phyloP scores from a whole-genome alignment of 345 rosid genomes.

The Salix arbutifolia region DNA sequence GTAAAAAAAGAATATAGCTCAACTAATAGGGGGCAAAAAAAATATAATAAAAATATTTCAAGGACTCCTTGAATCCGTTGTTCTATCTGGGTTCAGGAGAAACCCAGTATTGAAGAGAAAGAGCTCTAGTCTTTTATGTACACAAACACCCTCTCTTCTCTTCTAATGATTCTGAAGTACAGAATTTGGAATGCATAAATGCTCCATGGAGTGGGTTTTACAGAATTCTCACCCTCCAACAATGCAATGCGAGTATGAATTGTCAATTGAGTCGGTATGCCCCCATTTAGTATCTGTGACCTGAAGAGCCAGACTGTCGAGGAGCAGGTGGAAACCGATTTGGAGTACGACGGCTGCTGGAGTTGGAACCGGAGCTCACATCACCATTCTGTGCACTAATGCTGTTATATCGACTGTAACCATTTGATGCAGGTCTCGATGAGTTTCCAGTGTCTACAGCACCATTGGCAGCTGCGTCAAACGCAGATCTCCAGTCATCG shows the following conservation, averaged over 20 bases:
- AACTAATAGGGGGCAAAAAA: background rate
- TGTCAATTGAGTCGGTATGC: background rate
- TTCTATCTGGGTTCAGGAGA: slow-evolving; percentile 11
- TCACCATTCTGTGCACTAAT: slow-evolving; percentile 61
- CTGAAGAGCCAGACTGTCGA: slow-evolving; percentile 43
- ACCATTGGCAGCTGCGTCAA: slow-evolving; percentile 81
- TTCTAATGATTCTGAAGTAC: slow-evolving; percentile 1
- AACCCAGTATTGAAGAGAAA: slow-evolving; percentile 10
- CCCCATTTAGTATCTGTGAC: slow-evolving; percentile 8
- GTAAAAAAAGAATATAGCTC: background rate
- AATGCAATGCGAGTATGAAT: slow-evolving; percentile 14
- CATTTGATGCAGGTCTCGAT: slow-evolving; percentile 28
- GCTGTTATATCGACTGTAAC: slow-evolving; percentile 49
- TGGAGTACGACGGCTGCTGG: slow-evolving; percentile 68
- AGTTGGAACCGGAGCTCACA: slow-evolving; percentile 29
- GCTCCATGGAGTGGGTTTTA: slow-evolving; percentile 1
- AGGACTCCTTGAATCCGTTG: slow-evolving; percentile 20
- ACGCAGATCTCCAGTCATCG: slow-evolving; percentile 96
- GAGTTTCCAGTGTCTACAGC: slow-evolving; percentile 21
- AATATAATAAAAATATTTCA: slow-evolving; percentile 23
- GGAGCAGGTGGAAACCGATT: slow-evolving; percentile 80
- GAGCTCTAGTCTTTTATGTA: slow-evolving; percentile 11
- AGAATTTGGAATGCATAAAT: slow-evolving; percentile 1
- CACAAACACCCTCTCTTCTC: slow-evolving; percentile 9
- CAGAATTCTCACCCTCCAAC: slow-evolving; percentile 1